Evolutionary conservation across 179 eudicot genomes (phyloP).

Genomic region (Silene coronaria): DNA sequence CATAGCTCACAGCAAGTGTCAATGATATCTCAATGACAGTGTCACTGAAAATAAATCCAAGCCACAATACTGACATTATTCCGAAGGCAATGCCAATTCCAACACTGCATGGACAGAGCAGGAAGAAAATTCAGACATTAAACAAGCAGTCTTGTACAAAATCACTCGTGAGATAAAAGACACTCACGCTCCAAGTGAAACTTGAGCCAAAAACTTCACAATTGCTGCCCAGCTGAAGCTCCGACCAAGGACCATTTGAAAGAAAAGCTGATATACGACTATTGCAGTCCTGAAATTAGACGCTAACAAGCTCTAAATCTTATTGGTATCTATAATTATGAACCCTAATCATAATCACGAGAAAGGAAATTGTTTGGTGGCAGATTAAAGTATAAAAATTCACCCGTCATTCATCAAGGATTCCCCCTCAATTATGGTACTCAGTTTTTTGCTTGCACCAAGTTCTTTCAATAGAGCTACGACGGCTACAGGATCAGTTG

Average conservation of each 20-base stretch:
- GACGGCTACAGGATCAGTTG: conserved; percentile 98
- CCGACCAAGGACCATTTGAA: conserved; percentile 64
- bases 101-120: conserved; percentile 47
- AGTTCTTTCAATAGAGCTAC: conserved; percentile 92
- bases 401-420: conserved; percentile 99
- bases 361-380: not conserved
- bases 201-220: conserved; percentile 56
- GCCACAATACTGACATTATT: conserved; percentile 80
- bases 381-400: conserved; percentile 13
- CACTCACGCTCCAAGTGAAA: conserved; percentile 92
- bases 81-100: conserved; percentile 91
- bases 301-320: not conserved
- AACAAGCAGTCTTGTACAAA: not conserved
- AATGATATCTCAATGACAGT: conserved; percentile 82
- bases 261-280: conserved; percentile 83
- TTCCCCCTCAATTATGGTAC: conserved; percentile 93
- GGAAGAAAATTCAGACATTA: conserved; percentile 12
- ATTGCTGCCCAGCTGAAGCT: conserved; percentile 55
- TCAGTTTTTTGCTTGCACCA: conserved; percentile 96
- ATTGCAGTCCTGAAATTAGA: conserved; percentile 76
- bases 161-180: conserved; percentile 5
- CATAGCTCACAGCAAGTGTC: conserved; percentile 90
- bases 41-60: conserved; percentile 88
- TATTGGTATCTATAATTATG: not conserved
- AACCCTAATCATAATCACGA: not conserved